Base-by-base conservation (phyloP, 805 yeast genomes). In the Isabelozyma rhagii region DNA sequence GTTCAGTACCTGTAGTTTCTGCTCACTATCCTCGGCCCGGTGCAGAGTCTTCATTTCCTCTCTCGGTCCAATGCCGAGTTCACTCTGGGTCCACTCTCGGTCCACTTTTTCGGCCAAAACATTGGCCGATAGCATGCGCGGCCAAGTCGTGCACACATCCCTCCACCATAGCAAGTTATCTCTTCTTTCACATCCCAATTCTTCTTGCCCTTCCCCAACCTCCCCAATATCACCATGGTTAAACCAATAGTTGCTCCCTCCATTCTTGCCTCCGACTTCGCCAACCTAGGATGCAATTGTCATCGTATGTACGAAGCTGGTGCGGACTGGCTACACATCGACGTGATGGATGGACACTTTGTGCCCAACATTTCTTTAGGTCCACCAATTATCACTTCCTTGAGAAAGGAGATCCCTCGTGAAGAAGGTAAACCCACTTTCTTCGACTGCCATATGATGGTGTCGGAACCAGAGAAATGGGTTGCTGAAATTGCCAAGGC, bases 371-470 rank as follows among this genome's bases (percentile, higher is more conserved):
- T 94, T 56, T 85, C 97, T 1, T 76, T 94, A 61, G 99, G 99
- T 25, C 90, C 96, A 38, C 97, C 97, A 49, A 82, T 93, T 48
- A 91, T 92, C 45, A 72, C 83, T 49, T 82, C 89, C 34, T 79
- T 92, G 63, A 82, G 97, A 60, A 79, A 83, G 54, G 82, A 83
- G 34, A 80, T 91, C 43, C 97, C 98, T 46, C 77, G 85, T 62
- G 78, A 79, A 15, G 77, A 77, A 5, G 67, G 67, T 5, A 74
- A 74, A 53, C 75, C 80, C 25, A 61, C 71, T 43, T 81, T 81
- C 55, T 93, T 94, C 63, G 99, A 94, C 68, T 93, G 98, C 71
- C 99, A 94, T 71, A 92, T 94, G 97, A 94, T 94, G 99, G 97
- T 94, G 40, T 76, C 91, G 18, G 72, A 78, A 49, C 99, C 99